Percentiles rank a stretch among this genome's conserved stretches.
phyloP scores from a whole-genome alignment of 2,329 filamentous ascomycete genomes.

The Exophiala xenobiotica region DNA sequence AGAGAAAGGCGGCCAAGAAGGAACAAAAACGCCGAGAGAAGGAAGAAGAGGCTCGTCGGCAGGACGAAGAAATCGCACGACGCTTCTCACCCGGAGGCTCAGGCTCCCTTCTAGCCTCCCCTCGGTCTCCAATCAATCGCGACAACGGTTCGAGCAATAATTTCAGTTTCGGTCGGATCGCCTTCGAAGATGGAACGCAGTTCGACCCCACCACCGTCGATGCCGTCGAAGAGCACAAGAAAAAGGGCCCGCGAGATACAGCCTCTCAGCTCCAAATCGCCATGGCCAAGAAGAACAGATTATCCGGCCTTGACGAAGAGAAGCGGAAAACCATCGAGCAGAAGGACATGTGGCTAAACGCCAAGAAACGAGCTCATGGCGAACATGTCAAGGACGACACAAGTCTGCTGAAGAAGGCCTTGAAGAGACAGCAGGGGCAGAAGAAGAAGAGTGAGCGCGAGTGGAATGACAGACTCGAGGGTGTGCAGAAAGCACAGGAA shows the following conservation, averaged over 20 bases:
- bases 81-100: constrained; percentile 57
- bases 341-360: constrained; percentile 92
- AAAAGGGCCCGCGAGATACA: constrained; percentile 79
- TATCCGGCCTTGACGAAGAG: constrained; percentile 70
- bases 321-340: constrained; percentile 86
- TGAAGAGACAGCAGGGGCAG: constrained; percentile 85
- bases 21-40: constrained; percentile 74
- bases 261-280: constrained; percentile 82
- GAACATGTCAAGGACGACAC: constrained; percentile 88
- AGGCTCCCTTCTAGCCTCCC: constrained; percentile 57
- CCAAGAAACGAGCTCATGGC: constrained; percentile 82
- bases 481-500: constrained; percentile 72
- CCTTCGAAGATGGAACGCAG: constrained; percentile 81
- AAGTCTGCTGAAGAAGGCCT: constrained; percentile 82
- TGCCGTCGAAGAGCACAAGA: constrained; percentile 61
- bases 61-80: constrained; percentile 57
- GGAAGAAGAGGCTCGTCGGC: constrained; percentile 69
- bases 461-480: constrained; percentile 72
- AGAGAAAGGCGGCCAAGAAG: constrained; percentile 85
- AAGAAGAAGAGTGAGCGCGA: constrained; percentile 92
- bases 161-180: constrained; percentile 88
- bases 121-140: constrained; percentile 48
- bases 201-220: constrained; percentile 67
- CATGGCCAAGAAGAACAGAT: constrained; percentile 79
- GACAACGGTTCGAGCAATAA: constrained; percentile 51